Evolutionary conservation across 495 filamentous ascomycete genomes (phyloP), one percentile per base, ranked within the genome.

Genomic region (Chaetomium tenue): DNA sequence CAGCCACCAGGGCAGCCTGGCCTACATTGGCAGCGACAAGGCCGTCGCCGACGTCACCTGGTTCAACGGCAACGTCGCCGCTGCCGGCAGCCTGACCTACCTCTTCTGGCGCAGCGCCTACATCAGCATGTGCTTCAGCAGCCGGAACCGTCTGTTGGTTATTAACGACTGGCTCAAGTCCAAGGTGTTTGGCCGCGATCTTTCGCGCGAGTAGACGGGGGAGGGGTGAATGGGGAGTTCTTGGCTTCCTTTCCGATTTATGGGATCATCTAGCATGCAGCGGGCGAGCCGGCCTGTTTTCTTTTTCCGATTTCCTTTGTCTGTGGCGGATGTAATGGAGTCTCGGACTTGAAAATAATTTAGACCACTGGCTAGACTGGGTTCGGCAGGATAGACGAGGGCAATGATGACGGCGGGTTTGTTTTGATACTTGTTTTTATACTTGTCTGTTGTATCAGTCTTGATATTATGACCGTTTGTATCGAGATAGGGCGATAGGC

Each of bases 111-210:
- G 91, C 76, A 92, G 88, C 74, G 95, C 94, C 58, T 99, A 99
- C 77, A 81, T 99, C 77, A 95, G 89, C 85, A 99, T 99, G 94
- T 97, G 93, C 86, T 99, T 98, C 77, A 96, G 92, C 85, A 91
- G 87, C 50, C 89, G 94, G 65, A 99, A 98, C 79, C 88, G 94
- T 74, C 83, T 97, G 66, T 83, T 99, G 26, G 94, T 99, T 50
- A 81, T 91, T 66, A 79, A 95, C 69, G 94, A 99, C 77, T 99
- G 94, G 94, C 71, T 92, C 71, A 99, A 99, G 84, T 89, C 93
- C 57, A 93, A 91, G 80, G 76, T 92, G 33, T 98, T 98, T 75
- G 94, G 94, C 54, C 91, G 94, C 77, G 94, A 98, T 73, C 91
- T 97, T 55, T 97, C 93, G 44, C 86, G 93, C 69, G 93, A 95